phyloP scores from a whole-genome alignment of 495 filamentous ascomycete species.

The Articulospora tetracladia region DNA sequence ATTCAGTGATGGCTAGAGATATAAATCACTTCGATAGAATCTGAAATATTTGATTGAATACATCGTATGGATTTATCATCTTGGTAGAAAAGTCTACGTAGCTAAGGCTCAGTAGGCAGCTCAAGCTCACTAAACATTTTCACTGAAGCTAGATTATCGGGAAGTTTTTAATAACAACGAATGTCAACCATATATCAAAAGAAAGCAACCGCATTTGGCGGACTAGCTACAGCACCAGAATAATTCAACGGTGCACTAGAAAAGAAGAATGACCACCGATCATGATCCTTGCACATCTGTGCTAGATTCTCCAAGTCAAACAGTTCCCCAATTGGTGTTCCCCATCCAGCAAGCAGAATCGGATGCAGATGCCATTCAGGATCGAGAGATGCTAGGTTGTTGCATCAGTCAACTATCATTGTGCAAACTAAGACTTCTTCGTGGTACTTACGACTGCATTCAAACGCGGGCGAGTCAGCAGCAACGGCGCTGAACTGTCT shows the following conservation, averaged over 20 bases:
- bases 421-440: too few relatives aligned
- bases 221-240: neutral
- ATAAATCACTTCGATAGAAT: too few relatives aligned
- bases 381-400: neutral
- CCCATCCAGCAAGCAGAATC: neutral
- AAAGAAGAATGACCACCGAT: neutral
- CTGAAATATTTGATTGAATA: too few relatives aligned
- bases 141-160: too few relatives aligned
- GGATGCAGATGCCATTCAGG: neutral
- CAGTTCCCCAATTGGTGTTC: neutral
- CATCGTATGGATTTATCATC: conserved; percentile 2
- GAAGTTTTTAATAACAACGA: too few relatives aligned
- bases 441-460: conserved; percentile 19
- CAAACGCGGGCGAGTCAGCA: conserved; percentile 43
- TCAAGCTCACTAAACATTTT: too few relatives aligned
- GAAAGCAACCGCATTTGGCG: neutral
- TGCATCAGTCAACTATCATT: neutral
- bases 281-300: neutral
- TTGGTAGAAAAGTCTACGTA: too few relatives aligned
- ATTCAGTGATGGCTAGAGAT: too few relatives aligned
- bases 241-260: neutral
- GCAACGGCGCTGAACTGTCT: conserved; percentile 46
- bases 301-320: neutral
- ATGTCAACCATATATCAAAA: too few relatives aligned
- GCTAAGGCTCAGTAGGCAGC: too few relatives aligned